Evolutionary conservation across 768 basidiomycete species (phyloP), one percentile per base, ranked within the genome.

Genomic region (Krasilnikovozyma curviuscula): DNA sequence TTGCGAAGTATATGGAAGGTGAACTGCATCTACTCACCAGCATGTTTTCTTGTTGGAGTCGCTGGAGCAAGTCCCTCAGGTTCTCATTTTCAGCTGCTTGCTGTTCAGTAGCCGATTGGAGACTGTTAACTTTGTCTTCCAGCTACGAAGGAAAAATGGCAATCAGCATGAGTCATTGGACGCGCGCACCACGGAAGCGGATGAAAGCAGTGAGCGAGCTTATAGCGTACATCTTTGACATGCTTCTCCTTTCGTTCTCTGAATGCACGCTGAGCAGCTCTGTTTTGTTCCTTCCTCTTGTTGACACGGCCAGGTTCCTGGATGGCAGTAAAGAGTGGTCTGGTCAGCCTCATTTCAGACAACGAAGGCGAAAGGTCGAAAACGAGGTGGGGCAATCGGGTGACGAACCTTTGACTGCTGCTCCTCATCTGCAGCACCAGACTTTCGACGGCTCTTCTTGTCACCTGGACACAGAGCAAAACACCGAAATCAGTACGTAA

Each of bases 161-260:
- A 44, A 13, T 34, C n/a, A 19, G 10, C 3, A 30, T 18, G 41
- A 44, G 44, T 41, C 30, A 46, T n/a, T n/a, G n/a, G 46, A 9
- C 24, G n/a, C 38, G 25, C 40, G 42, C 16, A 33, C 37, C 21
- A 54, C 50, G 12, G 4, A 28, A 2, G 21, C 2, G 23, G 16
- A 33, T 7, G n/a, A 18, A 27, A 7, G 34, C 13, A 34, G 24
- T 5, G 14, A 37, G 3, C n/a, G 30, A 7, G 16, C 9, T 24
- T 8, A 18, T 34, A 12, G 72, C 84, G 68, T 60, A 93, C 88
- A 62, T 93, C 88, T 62, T 84, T 86, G 55, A 97, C 84, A 63
- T 93, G 88, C 59, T 83, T 85, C 68, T 98, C 91, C 66, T 95
- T 89, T 53, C 91, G 74, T 65, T 97, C 93, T 47, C 91, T 71